A percentile compares a stretch with the other conserved stretches of the same genome.
These are phyloP conservation scores for Chaetomium sp. DNA, from an alignment of 2,329 filamentous ascomycete genomes.

Conservation along the genomic window DNA sequence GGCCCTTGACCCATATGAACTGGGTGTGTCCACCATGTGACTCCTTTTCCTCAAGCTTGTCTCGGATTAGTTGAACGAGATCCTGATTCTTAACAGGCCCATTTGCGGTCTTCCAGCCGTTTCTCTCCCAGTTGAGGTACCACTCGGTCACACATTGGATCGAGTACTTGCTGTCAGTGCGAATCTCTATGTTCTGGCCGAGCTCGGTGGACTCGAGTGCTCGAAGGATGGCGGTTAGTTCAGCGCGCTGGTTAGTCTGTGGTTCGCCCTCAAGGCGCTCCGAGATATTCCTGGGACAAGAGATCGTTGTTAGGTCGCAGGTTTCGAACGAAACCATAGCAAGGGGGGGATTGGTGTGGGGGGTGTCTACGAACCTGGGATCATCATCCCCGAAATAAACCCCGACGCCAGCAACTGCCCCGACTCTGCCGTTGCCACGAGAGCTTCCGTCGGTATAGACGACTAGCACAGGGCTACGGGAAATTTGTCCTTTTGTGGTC, in stretches of 20 bases:
- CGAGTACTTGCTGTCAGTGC: constrained; percentile 84
- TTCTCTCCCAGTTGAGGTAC: constrained; percentile 68
- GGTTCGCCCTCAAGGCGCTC: constrained; percentile 65
- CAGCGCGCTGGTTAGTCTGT: constrained; percentile 96
- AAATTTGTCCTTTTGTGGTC: constrained; percentile 16
- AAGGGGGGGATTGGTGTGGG: not conserved
- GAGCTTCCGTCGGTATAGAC: constrained; percentile 61
- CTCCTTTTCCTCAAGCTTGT: constrained; percentile 63
- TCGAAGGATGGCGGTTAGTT: constrained; percentile 79
- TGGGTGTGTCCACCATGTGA: constrained; percentile 53
- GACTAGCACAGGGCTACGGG: constrained; percentile 28
- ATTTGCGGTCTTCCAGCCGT: constrained; percentile 69
- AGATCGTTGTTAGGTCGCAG: constrained; percentile 15
- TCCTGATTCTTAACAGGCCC: constrained; percentile 82
- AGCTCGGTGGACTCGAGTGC: constrained; percentile 70
- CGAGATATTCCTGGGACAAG: constrained; percentile 51
- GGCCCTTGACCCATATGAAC: constrained; percentile 89
- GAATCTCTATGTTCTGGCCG: constrained; percentile 65
- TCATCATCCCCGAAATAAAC: constrained; percentile 57
- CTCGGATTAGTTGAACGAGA: constrained; percentile 65
- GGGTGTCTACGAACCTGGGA: constrained; percentile 37
- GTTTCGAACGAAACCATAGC: too few relatives aligned
- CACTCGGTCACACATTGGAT: constrained; percentile 86
- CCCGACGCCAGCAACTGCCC: constrained; percentile 54
- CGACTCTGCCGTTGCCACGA: constrained; percentile 49